Conservation (phyloP, 352 stramenopile genomes). For the Pythium dissotocum region DNA sequence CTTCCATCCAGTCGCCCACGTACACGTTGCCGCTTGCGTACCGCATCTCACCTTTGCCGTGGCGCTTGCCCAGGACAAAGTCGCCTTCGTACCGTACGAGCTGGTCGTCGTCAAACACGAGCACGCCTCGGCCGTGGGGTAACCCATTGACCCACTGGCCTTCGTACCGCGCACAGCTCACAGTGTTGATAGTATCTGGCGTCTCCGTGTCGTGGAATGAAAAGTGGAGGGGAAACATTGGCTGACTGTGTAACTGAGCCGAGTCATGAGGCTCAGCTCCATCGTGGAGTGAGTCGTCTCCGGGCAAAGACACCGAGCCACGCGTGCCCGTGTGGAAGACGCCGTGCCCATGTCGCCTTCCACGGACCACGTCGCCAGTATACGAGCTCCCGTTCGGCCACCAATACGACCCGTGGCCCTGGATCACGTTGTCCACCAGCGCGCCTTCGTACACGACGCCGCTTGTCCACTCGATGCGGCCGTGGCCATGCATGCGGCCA, state of each 20-base stretch:
- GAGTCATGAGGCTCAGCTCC: too few relatives aligned
- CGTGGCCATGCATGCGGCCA: constrained; percentile 76
- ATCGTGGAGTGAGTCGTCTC: not conserved
- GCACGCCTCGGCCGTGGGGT: constrained; percentile 63
- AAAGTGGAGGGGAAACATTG: constrained; percentile 32
- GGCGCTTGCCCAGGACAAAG: constrained; percentile 49
- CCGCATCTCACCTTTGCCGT: constrained; percentile 64
- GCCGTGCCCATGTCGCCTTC: constrained; percentile 76
- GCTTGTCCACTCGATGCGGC: constrained; percentile 61
- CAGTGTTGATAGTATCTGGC: constrained; percentile 15
- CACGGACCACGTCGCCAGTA: constrained; percentile 60
- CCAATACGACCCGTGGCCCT: constrained; percentile 55
- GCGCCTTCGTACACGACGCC: constrained; percentile 71
- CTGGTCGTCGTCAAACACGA: constrained; percentile 69
- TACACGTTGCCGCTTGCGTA: constrained; percentile 71
- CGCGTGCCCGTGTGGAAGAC: constrained; percentile 50
- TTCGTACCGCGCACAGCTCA: constrained; percentile 71
- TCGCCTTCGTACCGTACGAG: constrained; percentile 62
- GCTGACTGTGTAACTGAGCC: not conserved
- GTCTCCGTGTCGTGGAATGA: constrained; percentile 23
- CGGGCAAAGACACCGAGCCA: constrained; percentile 16
- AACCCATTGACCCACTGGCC: constrained; percentile 75
- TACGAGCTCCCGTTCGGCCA: constrained; percentile 89
- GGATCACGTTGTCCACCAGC: constrained; percentile 73
- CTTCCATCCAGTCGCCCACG: constrained; percentile 62